A percentile compares a stretch with the other conserved stretches of the same genome.
These are phyloP conservation scores for Epichloe sp. DNA, from an alignment of 2,329 filamentous ascomycete genomes.

Conservation along the genomic window DNA sequence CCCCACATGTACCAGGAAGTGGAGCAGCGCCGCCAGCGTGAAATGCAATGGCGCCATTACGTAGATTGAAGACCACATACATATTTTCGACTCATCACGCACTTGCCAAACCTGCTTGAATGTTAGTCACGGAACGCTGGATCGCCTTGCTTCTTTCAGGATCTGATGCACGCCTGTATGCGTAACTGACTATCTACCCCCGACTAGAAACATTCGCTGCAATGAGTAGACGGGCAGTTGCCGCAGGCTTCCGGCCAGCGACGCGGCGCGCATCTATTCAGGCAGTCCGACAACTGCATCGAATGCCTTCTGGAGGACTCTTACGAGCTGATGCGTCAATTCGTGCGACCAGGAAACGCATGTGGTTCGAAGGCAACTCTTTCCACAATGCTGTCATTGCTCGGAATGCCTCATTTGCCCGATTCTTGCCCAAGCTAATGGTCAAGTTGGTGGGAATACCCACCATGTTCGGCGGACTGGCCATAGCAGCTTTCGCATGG, in stretches of 20 bases:
- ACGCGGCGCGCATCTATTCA: constrained; percentile 46
- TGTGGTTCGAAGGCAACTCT: constrained; percentile 69
- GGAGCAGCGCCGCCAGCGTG: background rate
- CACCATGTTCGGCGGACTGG: constrained; percentile 80
- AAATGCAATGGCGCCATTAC: too few species aligned
- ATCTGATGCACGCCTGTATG: background rate
- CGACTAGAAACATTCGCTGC: constrained; percentile 3
- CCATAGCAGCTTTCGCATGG: constrained; percentile 79
- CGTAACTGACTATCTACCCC: background rate
- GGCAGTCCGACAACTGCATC: constrained; percentile 51
- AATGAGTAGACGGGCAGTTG: constrained; percentile 36
- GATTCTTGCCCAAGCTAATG: constrained; percentile 72
- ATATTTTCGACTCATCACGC: background rate
- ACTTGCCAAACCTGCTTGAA: background rate
- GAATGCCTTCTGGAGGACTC: constrained; percentile 54
- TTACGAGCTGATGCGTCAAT: constrained; percentile 52
- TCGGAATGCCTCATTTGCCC: constrained; percentile 50
- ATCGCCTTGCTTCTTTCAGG: background rate
- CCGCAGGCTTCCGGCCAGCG: constrained; percentile 56
- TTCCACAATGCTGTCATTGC: constrained; percentile 67
- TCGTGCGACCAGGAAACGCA: constrained; percentile 46
- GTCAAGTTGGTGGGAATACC: constrained; percentile 79
- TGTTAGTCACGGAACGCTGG: background rate
- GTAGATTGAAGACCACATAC: background rate
- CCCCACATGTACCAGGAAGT: background rate